These are phyloP conservation scores for Salix exigua DNA, from an alignment of 345 rosid species.

Conservation along the genomic window DNA sequence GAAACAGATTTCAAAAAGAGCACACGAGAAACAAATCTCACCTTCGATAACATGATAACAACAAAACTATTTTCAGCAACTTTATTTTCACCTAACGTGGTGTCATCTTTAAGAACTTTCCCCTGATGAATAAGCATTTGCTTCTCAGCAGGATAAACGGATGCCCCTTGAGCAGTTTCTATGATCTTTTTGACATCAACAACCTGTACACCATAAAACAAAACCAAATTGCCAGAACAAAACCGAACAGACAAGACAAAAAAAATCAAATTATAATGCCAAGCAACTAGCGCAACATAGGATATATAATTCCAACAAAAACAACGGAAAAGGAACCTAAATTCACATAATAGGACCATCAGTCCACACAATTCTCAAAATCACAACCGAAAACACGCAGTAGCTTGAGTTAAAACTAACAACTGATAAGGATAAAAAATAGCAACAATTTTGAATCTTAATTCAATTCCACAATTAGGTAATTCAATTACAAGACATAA, in stretches of 20 bases:
- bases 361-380: background rate
- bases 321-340: background rate
- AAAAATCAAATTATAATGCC: background rate
- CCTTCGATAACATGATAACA: conserved; percentile 84
- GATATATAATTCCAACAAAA: background rate
- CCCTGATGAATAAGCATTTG: conserved; percentile 87
- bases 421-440: too few species aligned
- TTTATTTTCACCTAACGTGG: conserved; percentile 69
- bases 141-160: conserved; percentile 61
- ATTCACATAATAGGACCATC: background rate
- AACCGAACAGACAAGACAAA: background rate
- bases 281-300: background rate
- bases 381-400: background rate
- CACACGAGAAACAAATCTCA: conserved; percentile 9
- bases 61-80: conserved; percentile 72
- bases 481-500: background rate
- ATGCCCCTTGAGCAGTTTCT: conserved; percentile 62
- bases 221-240: background rate
- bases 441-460: background rate
- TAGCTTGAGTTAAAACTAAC: background rate
- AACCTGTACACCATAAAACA: conserved; percentile 34
- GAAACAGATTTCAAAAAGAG: background rate
- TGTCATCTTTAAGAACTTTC: conserved; percentile 70
- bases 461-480: background rate
- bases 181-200: conserved; percentile 72